Conservation (phyloP, 148 eudicot genomes). For the Polygonum aviculare region DNA sequence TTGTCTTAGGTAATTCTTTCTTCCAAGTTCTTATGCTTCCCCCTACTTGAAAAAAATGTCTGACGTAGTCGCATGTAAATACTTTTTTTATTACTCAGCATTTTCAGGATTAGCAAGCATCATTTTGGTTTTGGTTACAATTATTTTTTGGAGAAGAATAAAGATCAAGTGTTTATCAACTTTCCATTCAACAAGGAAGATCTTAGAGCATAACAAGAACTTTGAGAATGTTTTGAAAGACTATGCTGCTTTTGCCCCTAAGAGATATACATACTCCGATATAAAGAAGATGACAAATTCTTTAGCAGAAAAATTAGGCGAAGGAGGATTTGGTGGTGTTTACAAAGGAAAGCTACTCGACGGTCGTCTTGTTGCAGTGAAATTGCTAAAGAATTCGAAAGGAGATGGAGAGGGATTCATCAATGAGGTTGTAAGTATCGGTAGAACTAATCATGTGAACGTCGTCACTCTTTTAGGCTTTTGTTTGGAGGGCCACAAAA, state of each 20-base stretch:
- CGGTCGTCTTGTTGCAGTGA: constrained; percentile 20
- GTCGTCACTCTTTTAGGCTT: neutral
- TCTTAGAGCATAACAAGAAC: neutral
- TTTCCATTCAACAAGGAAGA: neutral
- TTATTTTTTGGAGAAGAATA: neutral
- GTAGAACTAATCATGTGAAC: constrained; percentile 11
- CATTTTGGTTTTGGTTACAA: neutral
- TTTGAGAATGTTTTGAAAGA: neutral
- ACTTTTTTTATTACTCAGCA: neutral
- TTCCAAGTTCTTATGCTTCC: too few relatives aligned
- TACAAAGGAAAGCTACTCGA: constrained; percentile 17
- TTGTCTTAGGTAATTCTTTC: too few relatives aligned
- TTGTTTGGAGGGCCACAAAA: neutral
- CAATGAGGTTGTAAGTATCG: neutral
- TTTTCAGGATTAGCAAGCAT: neutral
- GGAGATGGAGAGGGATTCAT: neutral
- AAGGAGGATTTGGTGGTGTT: constrained; percentile 14
- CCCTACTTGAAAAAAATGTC: too few relatives aligned
- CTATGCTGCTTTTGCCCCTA: neutral
- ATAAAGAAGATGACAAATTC: constrained; percentile 7
- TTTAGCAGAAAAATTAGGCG: constrained; percentile 6
- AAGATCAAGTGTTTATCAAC: neutral
- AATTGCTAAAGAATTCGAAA: constrained; percentile 15
- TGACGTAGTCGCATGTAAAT: neutral
- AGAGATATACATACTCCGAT: constrained; percentile 1